These are phyloP conservation scores for Nakazawaea wyomingensis DNA, from an alignment of 805 yeast species.

Conservation along the genomic window DNA sequence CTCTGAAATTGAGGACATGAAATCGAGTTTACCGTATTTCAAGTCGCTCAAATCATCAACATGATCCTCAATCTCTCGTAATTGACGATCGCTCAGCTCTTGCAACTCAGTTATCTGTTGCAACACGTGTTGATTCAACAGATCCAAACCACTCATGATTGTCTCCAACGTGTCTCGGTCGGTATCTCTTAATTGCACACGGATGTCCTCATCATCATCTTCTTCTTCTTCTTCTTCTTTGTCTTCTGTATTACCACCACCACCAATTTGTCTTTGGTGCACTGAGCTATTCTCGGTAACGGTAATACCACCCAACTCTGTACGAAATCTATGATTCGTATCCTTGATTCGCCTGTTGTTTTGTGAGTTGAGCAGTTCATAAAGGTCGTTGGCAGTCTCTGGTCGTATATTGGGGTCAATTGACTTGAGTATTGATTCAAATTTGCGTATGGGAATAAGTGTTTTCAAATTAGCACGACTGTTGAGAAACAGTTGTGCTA, in stretches of 20 bases:
- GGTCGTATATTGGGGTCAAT: no score
- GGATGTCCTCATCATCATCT: neutral
- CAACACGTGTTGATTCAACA: constrained; percentile 24
- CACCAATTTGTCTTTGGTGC: no score
- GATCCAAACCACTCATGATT: constrained; percentile 20
- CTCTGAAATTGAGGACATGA: constrained; percentile 17
- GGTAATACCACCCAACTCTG: neutral
- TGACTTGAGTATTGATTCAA: constrained; percentile 6
- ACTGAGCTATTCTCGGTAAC: no score
- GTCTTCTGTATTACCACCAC: no score
- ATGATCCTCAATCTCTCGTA: constrained; percentile 16
- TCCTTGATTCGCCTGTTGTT: constrained; percentile 9
- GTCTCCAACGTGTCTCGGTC: constrained; percentile 9
- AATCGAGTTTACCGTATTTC: constrained; percentile 20
- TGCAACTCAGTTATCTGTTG: constrained; percentile 21
- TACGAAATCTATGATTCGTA: neutral
- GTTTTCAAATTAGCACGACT: constrained; percentile 10
- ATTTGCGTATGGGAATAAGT: no score
- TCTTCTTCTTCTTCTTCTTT: no score
- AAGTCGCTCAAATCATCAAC: constrained; percentile 27
- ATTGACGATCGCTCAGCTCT: constrained; percentile 13
- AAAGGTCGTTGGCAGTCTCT: constrained; percentile 3
- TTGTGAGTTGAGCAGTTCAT: neutral
- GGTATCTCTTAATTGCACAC: neutral
- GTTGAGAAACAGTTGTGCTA: constrained; percentile 10